Evolutionary conservation across 805 yeast genomes (phyloP), one percentile per base, ranked within the genome.

Genomic region (Candida ascalaphidarum): DNA sequence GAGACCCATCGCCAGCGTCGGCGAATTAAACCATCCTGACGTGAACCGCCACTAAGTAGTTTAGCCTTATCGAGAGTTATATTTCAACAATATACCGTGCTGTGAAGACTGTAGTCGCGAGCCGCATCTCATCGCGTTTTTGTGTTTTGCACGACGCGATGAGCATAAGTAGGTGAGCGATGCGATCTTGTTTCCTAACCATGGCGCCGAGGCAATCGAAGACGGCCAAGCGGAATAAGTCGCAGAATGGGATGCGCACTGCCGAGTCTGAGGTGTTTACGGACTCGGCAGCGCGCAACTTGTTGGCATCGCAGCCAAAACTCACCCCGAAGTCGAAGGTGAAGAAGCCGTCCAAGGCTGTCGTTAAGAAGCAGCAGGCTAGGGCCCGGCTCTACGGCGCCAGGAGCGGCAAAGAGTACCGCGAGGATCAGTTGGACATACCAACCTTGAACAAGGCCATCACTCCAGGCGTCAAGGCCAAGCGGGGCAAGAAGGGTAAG

Each of bases 401-500:
- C 26, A 70, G 71, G 41, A 59, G 50, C 33, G 67, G 71, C 18
- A 64, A 65, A 36, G 73, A 61, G 33, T 83, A 77, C 46, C 65
- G 75, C 8, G 96, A 88, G 40, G 79, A 76, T 35, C 94, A 86
- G 42, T 61, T 88, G 22, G 75, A 80, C 24, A 61, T 88, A 20
- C 96, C 96, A 17, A 65, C 68, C 15, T 65, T 89, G 46, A 89
- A 89, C 52, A 79, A 72, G 39, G 84, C 96, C 3, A 68, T 88
- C 19, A 71, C 75, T 26, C 96, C 97, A 1, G 97, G 97, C 21
- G 78, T 63, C 6, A 61, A 80, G 27, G 75, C 73, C 35, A 77
- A 75, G 44, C 71, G 66, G 41, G 96, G 96, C 26, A 89, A 89
- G 58, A 88, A 88, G 50, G 92, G 92, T 21, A 82, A 82, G 59